Base-by-base conservation (phyloP, 164 flowering plant genomes). In the Taxillus chinensis region DNA sequence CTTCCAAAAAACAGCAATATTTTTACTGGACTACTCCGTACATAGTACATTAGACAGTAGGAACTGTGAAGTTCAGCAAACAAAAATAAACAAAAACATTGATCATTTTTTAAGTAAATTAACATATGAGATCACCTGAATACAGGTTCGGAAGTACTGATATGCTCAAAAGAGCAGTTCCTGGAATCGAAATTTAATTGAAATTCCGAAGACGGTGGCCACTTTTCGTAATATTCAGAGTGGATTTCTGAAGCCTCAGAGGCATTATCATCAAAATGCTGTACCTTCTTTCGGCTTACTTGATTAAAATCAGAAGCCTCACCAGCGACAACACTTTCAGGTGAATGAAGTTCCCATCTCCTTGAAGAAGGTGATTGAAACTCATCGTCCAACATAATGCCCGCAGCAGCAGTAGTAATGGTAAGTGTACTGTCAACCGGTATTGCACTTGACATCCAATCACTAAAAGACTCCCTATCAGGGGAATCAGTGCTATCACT, bases 401-500 rank as follows among this genome's bases (percentile, higher is more conserved):
- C 95, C 37, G 89, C 88, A 39, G 91, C 92, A 75, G 91, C 86
- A 69, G 88, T 89, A 41, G 86, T 75, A 45, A 90, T 81, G 60
- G 83, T 80, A 38, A 80, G 59, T 52, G 85, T 86, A 72, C 80
- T 73, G 59, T 82, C 83, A 71, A 90, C 70, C 49, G 96, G 86
- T 67, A 85, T 84, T 48, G 95, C 95, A 64, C 79, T 79, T 59
- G 92, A 76, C 87, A 70, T 86, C 89, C 83, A 92, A 68, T 86
- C 84, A 60, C 52, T 41, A 57, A n/a, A 54, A 62, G 58, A 55
- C 41, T 76, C 82, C 42, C 58, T 65, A 43, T 67, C 66, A 41
- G 74, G 74, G 38, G 75, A 71, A 3, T 75, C 72, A 43, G 5
- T 57, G 61, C 64, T 80, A 49, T 62, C 86, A 76, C 73, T 75